Base-by-base conservation (phyloP, 2,329 filamentous ascomycete genomes). In the Botrytis byssoidea region DNA sequence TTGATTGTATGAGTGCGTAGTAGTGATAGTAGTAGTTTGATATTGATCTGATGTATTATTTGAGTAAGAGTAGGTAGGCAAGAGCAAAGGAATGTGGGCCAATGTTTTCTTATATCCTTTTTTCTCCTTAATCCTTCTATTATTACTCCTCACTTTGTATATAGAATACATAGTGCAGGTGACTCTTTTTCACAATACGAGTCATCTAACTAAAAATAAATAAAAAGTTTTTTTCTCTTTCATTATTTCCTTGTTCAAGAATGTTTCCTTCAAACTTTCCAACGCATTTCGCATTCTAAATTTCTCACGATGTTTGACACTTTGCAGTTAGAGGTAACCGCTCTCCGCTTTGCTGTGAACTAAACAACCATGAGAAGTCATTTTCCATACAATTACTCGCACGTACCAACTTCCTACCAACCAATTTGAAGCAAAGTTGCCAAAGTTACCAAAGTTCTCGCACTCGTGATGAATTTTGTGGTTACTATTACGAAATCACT, bases 291-390 rank as follows among this genome's bases (percentile, higher is more conserved):
- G 32, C 29, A 40, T 12, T 40, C 25, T 32, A 40, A 65, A 65
- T 60, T 44, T 63, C 68, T 70, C 51, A 46, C 68, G 22, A 70
- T 64, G 72, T 64, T 71, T 70, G 42, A 59, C 72, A 73, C 66
- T 64, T 70, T 70, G 72, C 72, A 73, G 72, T 73, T 71, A 70
- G 59, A 70, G 59, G 72, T 59, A 73, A 59, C 67, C 65, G 60
- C 67, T 44, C 44, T 71, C 67, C 65, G 60, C 59, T 44, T 64
- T 73, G 22, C 72, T 42, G 37, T 64, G 64, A 55, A 64, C 51
- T 32, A 57, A 37, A 40, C 10, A 20, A 57, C 51, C n/a, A 18
- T 57, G 16, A 16, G 37, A 9, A 68, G 42, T 68, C 46, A 67
- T 70, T 60, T 59, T 55, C 32, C 51, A 37, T 29, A 57, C 55